Evolutionary conservation across 192 early-diverging fungal genomes (phyloP), one percentile per base, ranked within the genome.

Genomic region (Dissophora globulifera): DNA sequence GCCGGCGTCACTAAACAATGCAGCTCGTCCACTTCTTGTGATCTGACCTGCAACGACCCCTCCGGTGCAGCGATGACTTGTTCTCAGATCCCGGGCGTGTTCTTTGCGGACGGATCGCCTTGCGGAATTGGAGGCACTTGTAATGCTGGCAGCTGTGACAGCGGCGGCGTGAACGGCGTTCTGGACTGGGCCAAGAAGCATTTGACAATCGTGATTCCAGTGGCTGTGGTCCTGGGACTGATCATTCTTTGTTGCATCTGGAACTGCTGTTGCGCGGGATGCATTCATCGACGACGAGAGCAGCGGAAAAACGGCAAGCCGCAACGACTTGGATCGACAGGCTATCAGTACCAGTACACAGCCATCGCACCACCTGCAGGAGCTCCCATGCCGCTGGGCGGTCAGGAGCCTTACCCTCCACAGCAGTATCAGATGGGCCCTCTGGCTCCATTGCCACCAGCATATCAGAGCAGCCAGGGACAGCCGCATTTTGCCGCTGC

Each of bases 111-210:
- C 32, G 92, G 90, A 31, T 87, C 88, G 0, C 79, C 86, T 15
- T 93, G 92, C 59, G 92, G 90, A 23, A 79, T 83, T 66, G 80
- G 78, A 38, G 91, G 92, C 35, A 74, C 50, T 16, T 93, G 92
- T 71, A 81, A 82, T 43, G 75, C 78, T 8, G 92, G 91, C 0
- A 82, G 67, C 13, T 87, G 86, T 56, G 33, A 62, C 42, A 32
- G 41, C 26, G 50, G 52, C 38, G 63, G 81, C 38, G 68, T 50
- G 5, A 43, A 69, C 42, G 79, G 78, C 8, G 60, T 78, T 13
- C 17, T 61, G 27, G 55, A 50, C 29, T 87, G 86, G 86, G 43
- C 75, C 26, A 79, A 85, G 25, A 70, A 80, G 9, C 66, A 87
- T 33, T 70, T 82, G 20, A 9, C 33, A 7, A 85, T 84, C 54